These are phyloP conservation scores for Dactylellina drechsleri DNA, from an alignment of 2,329 filamentous ascomycete genomes.

Conservation along the genomic window DNA sequence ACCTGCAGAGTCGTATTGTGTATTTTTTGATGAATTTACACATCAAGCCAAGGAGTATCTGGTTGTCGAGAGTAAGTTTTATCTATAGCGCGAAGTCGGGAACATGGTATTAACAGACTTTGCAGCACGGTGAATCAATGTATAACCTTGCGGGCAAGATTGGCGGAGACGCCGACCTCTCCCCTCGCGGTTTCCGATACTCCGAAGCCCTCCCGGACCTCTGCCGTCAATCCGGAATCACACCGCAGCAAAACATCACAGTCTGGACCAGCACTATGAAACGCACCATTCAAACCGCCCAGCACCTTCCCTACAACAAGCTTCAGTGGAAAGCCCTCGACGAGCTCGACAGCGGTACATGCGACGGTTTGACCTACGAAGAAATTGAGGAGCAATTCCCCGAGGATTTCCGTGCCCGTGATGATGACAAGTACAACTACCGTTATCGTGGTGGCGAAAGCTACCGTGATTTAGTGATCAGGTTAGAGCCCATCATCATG, in stretches of 20 bases:
- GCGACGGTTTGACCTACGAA: conserved; percentile 94
- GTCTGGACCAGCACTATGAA: conserved; percentile 80
- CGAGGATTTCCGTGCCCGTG: conserved; percentile 92
- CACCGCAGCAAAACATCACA: conserved; percentile 65
- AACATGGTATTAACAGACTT: conserved; percentile 49
- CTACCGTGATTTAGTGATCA: conserved; percentile 95
- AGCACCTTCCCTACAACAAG: conserved; percentile 90
- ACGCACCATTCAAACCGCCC: conserved; percentile 90
- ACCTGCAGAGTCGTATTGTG: conserved; percentile 92
- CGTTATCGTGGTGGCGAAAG: conserved; percentile 96
- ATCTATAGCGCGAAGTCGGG: neutral
- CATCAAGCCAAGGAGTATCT: conserved; percentile 94
- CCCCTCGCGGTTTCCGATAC: conserved; percentile 85
- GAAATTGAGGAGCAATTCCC: conserved; percentile 92
- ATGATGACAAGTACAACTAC: conserved; percentile 99
- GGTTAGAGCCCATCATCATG: conserved; percentile 99
- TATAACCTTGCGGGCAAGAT: conserved; percentile 92
- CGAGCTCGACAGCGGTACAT: conserved; percentile 94
- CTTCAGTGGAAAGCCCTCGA: conserved; percentile 98
- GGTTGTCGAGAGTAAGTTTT: conserved; percentile 83
- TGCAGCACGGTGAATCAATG: conserved; percentile 88
- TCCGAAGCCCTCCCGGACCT: conserved; percentile 84
- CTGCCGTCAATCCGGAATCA: conserved; percentile 53
- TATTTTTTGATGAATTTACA: conserved; percentile 99
- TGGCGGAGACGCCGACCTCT: conserved; percentile 89